Conservation (phyloP, 495 filamentous ascomycete species). For the Aspergillus funiculosus region DNA sequence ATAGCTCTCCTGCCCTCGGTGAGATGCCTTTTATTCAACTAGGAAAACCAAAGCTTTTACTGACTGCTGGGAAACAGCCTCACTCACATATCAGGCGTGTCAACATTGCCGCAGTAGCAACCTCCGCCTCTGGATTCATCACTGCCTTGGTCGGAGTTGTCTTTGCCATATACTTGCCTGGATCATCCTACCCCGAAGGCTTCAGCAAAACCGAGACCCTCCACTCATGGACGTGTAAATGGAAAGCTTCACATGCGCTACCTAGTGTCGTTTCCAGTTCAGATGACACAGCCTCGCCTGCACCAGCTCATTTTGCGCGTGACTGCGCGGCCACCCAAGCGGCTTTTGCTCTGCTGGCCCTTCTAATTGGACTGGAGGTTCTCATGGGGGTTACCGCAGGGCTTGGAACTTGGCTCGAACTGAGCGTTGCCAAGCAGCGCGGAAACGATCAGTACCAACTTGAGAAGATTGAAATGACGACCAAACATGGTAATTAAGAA, state of each 20-base stretch:
- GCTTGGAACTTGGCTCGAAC: slow-evolving; percentile 38
- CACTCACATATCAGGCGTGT: slow-evolving; percentile 32
- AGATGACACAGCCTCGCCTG: slow-evolving; percentile 7
- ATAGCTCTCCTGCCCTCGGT: slow-evolving; percentile 42
- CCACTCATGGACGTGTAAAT: slow-evolving; percentile 50
- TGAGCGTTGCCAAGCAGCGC: slow-evolving; percentile 31
- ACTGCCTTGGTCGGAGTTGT: slow-evolving; percentile 35
- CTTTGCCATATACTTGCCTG: slow-evolving; percentile 41
- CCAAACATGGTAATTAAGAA: slow-evolving; percentile 13
- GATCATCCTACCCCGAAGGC: slow-evolving; percentile 31
- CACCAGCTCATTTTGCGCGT: slow-evolving; percentile 37
- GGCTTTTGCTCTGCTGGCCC: slow-evolving; percentile 36
- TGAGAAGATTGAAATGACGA: slow-evolving; percentile 30
- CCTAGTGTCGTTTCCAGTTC: background rate
- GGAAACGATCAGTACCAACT: slow-evolving; percentile 22
- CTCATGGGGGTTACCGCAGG: slow-evolving; percentile 37
- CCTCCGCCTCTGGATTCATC: slow-evolving; percentile 35
- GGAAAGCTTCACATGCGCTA: slow-evolving; percentile 23
- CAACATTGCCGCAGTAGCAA: slow-evolving; percentile 34
- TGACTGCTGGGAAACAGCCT: slow-evolving; percentile 21
- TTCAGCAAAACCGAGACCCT: slow-evolving; percentile 42
- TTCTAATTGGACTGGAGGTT: slow-evolving; percentile 41
- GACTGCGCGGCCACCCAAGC: slow-evolving; percentile 40
- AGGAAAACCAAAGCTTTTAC: background rate
- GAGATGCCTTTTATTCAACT: slow-evolving; percentile 12